Conservation (phyloP, 2,329 filamentous ascomycete species). For the Fusarium albosuccineum region DNA sequence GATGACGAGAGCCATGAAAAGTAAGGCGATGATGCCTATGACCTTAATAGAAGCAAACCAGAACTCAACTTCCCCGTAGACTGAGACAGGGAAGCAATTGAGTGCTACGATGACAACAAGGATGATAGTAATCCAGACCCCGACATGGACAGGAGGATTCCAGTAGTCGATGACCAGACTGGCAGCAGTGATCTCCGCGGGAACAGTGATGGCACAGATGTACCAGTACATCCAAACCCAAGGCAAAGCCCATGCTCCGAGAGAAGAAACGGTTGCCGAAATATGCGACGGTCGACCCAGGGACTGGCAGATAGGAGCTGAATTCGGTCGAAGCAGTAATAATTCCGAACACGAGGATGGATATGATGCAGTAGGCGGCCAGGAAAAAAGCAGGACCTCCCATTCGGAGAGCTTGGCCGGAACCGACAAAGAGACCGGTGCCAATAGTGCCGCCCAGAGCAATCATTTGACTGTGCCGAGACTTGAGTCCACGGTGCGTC, state of each 20-base stretch:
- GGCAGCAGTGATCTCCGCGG: neutral
- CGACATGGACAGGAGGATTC: neutral
- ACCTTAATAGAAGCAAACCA: neutral
- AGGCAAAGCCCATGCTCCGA: neutral
- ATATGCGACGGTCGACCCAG: conserved; percentile 55
- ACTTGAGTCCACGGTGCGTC: conserved; percentile 20
- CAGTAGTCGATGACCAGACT: neutral
- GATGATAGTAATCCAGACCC: neutral
- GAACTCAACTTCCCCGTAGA: neutral
- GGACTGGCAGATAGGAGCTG: conserved; percentile 57
- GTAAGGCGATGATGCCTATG: neutral
- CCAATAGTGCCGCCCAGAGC: conserved; percentile 16
- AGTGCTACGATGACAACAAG: neutral
- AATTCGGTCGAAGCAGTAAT: conserved; percentile 57
- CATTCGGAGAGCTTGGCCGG: neutral
- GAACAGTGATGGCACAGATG: neutral
- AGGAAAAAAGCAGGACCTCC: neutral
- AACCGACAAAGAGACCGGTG: conserved; percentile 7
- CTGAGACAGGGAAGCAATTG: neutral
- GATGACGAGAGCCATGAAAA: neutral
- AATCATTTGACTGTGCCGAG: conserved; percentile 24
- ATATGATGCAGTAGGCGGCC: neutral
- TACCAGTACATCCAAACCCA: neutral
- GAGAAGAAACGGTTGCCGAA: conserved; percentile 21
- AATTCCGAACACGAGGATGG: neutral